phyloP scores from a whole-genome alignment of 345 rosid species.

The Sonneratia alba region DNA sequence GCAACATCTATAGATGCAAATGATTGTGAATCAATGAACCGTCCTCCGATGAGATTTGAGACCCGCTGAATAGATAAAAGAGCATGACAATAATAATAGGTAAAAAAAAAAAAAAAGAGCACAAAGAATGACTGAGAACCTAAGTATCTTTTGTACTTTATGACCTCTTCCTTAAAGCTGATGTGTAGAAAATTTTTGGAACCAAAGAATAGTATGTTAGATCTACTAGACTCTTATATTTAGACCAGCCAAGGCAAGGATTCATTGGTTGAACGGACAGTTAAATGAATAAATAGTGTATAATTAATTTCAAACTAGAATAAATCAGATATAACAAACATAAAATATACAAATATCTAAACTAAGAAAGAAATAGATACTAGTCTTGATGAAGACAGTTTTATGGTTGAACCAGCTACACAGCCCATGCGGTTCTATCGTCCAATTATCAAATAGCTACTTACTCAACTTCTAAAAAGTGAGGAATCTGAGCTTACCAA shows the following conservation, averaged over 20 bases:
- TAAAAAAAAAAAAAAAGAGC: too few relatives aligned
- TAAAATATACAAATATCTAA: background rate
- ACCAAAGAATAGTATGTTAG: background rate
- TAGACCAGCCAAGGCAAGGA: too few relatives aligned
- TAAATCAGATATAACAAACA: background rate
- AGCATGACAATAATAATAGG: constrained; percentile 3
- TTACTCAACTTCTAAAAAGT: background rate
- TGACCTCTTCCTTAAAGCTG: background rate
- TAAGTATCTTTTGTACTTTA: background rate
- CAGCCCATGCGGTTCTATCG: too few relatives aligned
- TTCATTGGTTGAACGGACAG: too few relatives aligned
- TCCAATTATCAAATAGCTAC: background rate
- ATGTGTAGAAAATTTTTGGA: background rate
- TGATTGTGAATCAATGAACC: constrained; percentile 54
- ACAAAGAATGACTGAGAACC: constrained; percentile 2
- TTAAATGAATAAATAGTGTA: too few relatives aligned
- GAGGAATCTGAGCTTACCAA: constrained; percentile 28
- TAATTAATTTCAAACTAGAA: background rate
- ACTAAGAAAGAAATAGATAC: background rate
- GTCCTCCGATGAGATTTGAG: constrained; percentile 65
- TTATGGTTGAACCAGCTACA: too few relatives aligned
- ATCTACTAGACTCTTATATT: background rate
- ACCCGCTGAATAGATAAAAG: constrained; percentile 31
- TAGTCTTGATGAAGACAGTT: background rate
- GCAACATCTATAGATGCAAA: constrained; percentile 42